Evolutionary conservation across 139 green algal genomes (phyloP).

Genomic region (Chlorella sp.): DNA sequence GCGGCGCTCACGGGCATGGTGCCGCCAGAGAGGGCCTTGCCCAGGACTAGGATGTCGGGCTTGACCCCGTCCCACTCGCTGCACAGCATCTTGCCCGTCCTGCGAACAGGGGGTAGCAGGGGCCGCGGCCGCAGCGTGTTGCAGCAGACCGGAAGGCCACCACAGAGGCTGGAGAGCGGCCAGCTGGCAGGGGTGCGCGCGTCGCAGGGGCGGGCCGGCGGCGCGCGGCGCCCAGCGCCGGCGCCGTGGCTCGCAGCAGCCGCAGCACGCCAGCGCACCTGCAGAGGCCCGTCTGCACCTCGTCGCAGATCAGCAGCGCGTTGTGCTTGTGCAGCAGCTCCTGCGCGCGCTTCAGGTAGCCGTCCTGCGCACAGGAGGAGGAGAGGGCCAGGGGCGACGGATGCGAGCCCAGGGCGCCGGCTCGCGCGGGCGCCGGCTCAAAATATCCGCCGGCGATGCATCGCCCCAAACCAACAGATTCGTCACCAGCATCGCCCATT

Average conservation of each 20-base stretch:
- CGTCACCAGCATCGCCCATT: too few species aligned
- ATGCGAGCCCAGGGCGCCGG: too few species aligned
- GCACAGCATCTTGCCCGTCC: constrained; percentile 88
- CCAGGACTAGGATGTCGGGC: constrained; percentile 95
- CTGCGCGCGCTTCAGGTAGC: constrained; percentile 81
- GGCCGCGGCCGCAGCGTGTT: background rate
- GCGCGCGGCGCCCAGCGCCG: too few species aligned
- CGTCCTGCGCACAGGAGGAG: too few species aligned
- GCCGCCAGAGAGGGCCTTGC: constrained; percentile 87
- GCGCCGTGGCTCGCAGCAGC: too few species aligned
- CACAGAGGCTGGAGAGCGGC: too few species aligned
- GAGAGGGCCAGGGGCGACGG: constrained; percentile 91
- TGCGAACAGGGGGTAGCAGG: too few species aligned
- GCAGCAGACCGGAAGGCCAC: too few species aligned
- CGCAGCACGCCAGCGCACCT: constrained; percentile 62
- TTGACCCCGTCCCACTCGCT: constrained; percentile 85
- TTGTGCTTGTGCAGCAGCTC: constrained; percentile 86
- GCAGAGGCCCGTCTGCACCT: constrained; percentile 98
- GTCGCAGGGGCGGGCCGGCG: too few species aligned
- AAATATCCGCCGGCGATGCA: too few species aligned
- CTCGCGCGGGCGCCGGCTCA: too few species aligned
- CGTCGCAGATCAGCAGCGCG: constrained; percentile 95
- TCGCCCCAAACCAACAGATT: too few species aligned
- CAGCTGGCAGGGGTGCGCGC: background rate
- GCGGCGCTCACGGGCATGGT: constrained; percentile 93